Evolutionary conservation across 768 basidiomycete genomes (phyloP).

Genomic region (Rhizopogon roseolus): DNA sequence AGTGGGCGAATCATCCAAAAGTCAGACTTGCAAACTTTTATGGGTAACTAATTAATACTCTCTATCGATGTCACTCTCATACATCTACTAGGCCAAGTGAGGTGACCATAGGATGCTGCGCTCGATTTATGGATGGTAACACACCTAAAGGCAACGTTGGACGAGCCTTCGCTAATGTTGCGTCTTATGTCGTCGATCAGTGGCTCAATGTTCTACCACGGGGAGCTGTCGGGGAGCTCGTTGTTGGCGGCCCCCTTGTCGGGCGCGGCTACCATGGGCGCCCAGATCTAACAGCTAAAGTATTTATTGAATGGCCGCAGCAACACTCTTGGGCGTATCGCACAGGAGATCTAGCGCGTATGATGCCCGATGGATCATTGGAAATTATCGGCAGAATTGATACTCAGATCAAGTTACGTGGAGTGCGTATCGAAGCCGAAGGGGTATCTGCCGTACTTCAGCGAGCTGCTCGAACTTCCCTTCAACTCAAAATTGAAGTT

Average conservation of each 20-base stretch:
- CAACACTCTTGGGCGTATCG: constrained; percentile 39
- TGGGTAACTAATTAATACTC: constrained; percentile 23
- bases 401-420: constrained; percentile 47
- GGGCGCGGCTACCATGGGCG: constrained; percentile 46
- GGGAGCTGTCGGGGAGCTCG: constrained; percentile 42
- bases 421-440: constrained; percentile 50
- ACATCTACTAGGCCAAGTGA: constrained; percentile 36
- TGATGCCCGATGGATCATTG: constrained; percentile 44
- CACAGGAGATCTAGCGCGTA: constrained; percentile 46
- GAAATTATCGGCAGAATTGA: constrained; percentile 49
- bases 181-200: constrained; percentile 37
- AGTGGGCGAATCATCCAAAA: constrained; percentile 41
- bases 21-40: constrained; percentile 47
- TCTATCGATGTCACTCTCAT: background rate
- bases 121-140: constrained; percentile 35
- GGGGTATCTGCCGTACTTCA: constrained; percentile 43
- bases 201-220: constrained; percentile 38
- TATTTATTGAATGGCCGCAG: constrained; percentile 41
- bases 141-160: constrained; percentile 42
- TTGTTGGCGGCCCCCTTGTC: constrained; percentile 46
- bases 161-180: constrained; percentile 30
- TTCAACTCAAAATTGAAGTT: constrained; percentile 29
- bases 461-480: constrained; percentile 8
- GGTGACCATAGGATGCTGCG: constrained; percentile 48
- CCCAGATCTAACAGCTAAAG: constrained; percentile 39